A percentile compares a stretch with the other conserved stretches of the same genome.
Evolutionary conservation across 1,284 basidiomycete species (phyloP).

Genomic region (Cutaneotrichosporon spelunceum): DNA sequence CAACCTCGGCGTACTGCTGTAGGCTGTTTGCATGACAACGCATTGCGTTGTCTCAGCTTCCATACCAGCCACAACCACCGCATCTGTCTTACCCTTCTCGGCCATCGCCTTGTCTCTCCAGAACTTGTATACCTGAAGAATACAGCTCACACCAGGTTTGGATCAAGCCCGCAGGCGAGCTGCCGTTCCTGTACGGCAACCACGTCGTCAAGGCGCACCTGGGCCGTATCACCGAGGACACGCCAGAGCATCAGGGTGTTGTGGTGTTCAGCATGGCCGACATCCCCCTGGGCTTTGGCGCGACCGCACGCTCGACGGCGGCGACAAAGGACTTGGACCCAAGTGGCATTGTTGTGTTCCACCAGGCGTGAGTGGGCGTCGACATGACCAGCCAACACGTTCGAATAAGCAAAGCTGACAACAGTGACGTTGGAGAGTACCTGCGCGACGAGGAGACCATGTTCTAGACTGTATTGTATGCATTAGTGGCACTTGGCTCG

Average conservation of each 20-base stretch:
- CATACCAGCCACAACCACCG: too few relatives aligned
- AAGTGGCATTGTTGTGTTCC: constrained; percentile 97
- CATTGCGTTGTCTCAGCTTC: too few relatives aligned
- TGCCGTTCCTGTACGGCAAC: constrained; percentile 98
- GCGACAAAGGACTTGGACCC: constrained; percentile 97
- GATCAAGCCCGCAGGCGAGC: constrained; percentile 99
- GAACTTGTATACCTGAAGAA: too few relatives aligned
- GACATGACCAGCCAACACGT: background rate
- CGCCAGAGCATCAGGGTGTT: constrained; percentile 97
- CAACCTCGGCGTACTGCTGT: too few relatives aligned
- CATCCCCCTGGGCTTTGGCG: constrained; percentile 91
- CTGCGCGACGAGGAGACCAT: constrained; percentile 77
- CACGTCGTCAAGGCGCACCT: constrained; percentile 98
- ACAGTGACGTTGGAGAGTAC: constrained; percentile 93
- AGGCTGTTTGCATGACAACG: too few relatives aligned
- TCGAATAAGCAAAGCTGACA: background rate
- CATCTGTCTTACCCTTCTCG: background rate
- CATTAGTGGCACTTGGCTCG: constrained; percentile 14
- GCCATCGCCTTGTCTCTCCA: background rate
- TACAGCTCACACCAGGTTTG: constrained; percentile 66
- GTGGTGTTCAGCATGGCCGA: constrained; percentile 96
- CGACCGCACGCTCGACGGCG: constrained; percentile 90
- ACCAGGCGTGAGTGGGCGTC: constrained; percentile 76
- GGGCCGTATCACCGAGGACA: constrained; percentile 98
- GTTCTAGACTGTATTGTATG: constrained; percentile 42